Conservation (phyloP, 257 asterid species). For the Oldenlandia corymbosa region DNA sequence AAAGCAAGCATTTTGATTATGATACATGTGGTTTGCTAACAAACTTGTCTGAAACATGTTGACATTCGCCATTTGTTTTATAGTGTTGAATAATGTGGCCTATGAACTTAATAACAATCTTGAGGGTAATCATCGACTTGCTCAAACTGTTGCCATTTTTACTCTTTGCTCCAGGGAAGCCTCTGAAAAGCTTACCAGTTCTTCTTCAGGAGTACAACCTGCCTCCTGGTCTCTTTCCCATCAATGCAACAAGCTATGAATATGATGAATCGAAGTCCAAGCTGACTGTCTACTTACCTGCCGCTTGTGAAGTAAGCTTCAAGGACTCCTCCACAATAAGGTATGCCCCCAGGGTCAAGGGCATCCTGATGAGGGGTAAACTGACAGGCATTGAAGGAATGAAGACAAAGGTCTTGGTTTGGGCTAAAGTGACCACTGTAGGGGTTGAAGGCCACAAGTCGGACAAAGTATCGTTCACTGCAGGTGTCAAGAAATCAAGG, state of each 20-base stretch:
- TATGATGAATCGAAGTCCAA: slow-evolving; percentile 53
- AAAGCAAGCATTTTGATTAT: background rate
- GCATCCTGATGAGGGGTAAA: slow-evolving; percentile 69
- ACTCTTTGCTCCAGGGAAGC: slow-evolving; percentile 38
- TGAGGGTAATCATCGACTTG: background rate
- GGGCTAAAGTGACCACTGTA: slow-evolving; percentile 70
- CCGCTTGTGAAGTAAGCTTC: slow-evolving; percentile 68
- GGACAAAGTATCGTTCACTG: slow-evolving; percentile 64
- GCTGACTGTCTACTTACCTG: slow-evolving; percentile 62
- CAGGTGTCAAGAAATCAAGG: slow-evolving; percentile 77
- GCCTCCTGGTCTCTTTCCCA: slow-evolving; percentile 68
- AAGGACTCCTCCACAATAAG: slow-evolving; percentile 57
- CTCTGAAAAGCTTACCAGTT: slow-evolving; percentile 48
- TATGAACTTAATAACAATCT: background rate
- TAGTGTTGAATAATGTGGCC: too few relatives aligned
- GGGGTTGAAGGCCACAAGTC: slow-evolving; percentile 57
- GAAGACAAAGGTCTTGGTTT: slow-evolving; percentile 68
- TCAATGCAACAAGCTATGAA: slow-evolving; percentile 54
- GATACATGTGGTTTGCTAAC: background rate
- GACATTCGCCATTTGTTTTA: background rate
- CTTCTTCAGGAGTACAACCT: slow-evolving; percentile 64
- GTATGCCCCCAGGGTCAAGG: slow-evolving; percentile 56
- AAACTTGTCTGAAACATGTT: too few relatives aligned
- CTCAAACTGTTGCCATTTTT: slow-evolving; percentile 3
- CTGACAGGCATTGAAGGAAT: slow-evolving; percentile 70